These are phyloP conservation scores for Globisporangium paroecandrum DNA, from an alignment of 352 stramenopile species.

Conservation along the genomic window DNA sequence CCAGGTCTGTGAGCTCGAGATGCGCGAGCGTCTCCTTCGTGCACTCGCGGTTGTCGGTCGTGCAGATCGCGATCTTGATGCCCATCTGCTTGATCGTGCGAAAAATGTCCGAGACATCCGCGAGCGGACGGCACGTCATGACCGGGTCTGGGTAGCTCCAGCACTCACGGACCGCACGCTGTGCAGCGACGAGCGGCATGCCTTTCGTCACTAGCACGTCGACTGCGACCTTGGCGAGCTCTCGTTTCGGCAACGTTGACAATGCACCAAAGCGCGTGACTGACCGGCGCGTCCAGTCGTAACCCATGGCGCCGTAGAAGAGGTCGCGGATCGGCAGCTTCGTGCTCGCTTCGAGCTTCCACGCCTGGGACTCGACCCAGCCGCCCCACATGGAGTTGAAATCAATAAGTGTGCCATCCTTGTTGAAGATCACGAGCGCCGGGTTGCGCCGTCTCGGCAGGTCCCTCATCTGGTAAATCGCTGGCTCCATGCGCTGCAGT, in stretches of 20 bases:
- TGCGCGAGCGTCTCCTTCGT: slow-evolving; percentile 32
- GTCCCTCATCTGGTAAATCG: slow-evolving; percentile 12
- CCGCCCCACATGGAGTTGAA: slow-evolving; percentile 47
- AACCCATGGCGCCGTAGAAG: slow-evolving; percentile 34
- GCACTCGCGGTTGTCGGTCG: slow-evolving; percentile 36
- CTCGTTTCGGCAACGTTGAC: slow-evolving; percentile 31
- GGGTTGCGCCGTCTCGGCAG: slow-evolving; percentile 15
- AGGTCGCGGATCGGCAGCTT: slow-evolving; percentile 26
- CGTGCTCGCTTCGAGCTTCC: slow-evolving; percentile 30
- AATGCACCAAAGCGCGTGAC: slow-evolving; percentile 29
- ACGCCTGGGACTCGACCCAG: slow-evolving; percentile 38
- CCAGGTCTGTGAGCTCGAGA: slow-evolving; percentile 27
- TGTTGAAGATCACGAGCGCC: slow-evolving; percentile 42
- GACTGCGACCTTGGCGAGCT: slow-evolving; percentile 27
- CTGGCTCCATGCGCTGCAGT: neutral
- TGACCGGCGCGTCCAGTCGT: slow-evolving; percentile 24
- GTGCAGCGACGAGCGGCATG: slow-evolving; percentile 12
- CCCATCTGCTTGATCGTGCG: slow-evolving; percentile 32
- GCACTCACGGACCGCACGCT: slow-evolving; percentile 20
- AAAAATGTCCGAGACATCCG: slow-evolving; percentile 29
- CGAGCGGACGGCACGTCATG: slow-evolving; percentile 23
- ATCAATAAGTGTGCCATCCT: slow-evolving; percentile 45
- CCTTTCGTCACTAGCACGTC: slow-evolving; percentile 29
- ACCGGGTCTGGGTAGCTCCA: slow-evolving; percentile 34
- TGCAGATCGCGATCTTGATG: slow-evolving; percentile 51